Evolutionary conservation across 306 rosid species (phyloP).

Genomic region (Albizia julibrissin): DNA sequence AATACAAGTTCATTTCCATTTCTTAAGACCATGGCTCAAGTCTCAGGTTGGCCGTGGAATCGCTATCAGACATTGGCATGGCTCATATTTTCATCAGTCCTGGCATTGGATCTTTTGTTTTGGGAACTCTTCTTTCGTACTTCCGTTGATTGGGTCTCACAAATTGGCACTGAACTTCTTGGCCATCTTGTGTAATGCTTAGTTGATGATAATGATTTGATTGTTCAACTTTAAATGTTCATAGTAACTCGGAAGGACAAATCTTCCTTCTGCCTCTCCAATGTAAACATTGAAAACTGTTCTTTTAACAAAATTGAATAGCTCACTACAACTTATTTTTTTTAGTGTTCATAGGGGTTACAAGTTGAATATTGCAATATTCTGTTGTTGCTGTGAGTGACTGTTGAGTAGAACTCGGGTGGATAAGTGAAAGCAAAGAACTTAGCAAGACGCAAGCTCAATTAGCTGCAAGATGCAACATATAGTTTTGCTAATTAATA

Average conservation of each 20-base stretch:
- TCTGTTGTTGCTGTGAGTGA: background rate
- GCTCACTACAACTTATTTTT: slow-evolving; percentile 3
- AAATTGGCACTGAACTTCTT: slow-evolving; percentile 50
- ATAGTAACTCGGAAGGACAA: slow-evolving; percentile 22
- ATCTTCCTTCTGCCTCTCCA: slow-evolving; percentile 23
- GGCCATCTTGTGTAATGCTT: slow-evolving; percentile 46
- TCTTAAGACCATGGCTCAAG: slow-evolving; percentile 72
- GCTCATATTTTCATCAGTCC: slow-evolving; percentile 84
- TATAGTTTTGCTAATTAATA: too few species aligned
- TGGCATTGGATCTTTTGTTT: slow-evolving; percentile 92
- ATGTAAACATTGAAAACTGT: slow-evolving; percentile 39
- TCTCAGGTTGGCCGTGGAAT: slow-evolving; percentile 95
- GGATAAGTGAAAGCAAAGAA: background rate
- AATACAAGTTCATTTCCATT: slow-evolving; percentile 73
- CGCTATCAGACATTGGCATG: slow-evolving; percentile 93
- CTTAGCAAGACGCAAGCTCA: background rate
- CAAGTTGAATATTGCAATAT: background rate
- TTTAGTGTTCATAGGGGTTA: background rate
- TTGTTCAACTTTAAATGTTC: slow-evolving; percentile 27
- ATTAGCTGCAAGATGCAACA: too few species aligned
- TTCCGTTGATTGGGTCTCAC: slow-evolving; percentile 63
- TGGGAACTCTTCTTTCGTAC: slow-evolving; percentile 92
- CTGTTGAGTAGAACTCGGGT: background rate
- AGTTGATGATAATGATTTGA: slow-evolving; percentile 43
- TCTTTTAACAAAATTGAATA: slow-evolving; percentile 13